phyloP scores from a whole-genome alignment of 2,329 filamentous ascomycete genomes.

The Aspergillus tubingensis region DNA sequence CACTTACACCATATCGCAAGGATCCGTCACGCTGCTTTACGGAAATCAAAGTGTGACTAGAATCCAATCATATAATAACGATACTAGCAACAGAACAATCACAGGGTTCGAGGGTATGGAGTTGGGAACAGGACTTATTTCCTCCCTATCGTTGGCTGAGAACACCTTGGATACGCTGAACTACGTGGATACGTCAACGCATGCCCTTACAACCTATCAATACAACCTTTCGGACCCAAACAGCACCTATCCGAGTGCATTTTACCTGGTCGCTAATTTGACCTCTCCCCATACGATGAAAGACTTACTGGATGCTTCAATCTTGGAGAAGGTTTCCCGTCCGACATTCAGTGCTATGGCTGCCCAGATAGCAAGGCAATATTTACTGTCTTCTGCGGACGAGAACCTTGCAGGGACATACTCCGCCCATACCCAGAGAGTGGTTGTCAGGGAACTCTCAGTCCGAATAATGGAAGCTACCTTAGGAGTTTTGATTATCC shows the following conservation, averaged over 20 bases:
- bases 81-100: neutral
- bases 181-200: neutral
- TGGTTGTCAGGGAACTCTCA: conserved; percentile 9
- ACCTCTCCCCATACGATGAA: neutral
- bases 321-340: neutral
- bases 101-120: neutral
- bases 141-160: neutral
- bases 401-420: neutral
- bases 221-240: neutral
- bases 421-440: neutral
- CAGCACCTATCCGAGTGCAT: conserved; percentile 4
- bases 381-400: neutral
- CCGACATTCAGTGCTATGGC: conserved; percentile 1
- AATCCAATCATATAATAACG: neutral
- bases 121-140: conserved; percentile 2
- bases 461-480: conserved; percentile 11
- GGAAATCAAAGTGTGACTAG: conserved; percentile 9
- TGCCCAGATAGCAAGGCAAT: conserved; percentile 6
- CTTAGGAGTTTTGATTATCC: neutral
- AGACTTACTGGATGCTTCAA: neutral
- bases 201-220: neutral
- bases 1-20: conserved; percentile 1
- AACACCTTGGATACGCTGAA: neutral
- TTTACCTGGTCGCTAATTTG: conserved; percentile 8
- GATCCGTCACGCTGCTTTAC: conserved; percentile 4